Percentiles rank a stretch among this genome's conserved stretches.
Conservation (phyloP, 1,284 basidiomycete genomes). For the Cutaneotrichosporon cutaneum region DNA sequence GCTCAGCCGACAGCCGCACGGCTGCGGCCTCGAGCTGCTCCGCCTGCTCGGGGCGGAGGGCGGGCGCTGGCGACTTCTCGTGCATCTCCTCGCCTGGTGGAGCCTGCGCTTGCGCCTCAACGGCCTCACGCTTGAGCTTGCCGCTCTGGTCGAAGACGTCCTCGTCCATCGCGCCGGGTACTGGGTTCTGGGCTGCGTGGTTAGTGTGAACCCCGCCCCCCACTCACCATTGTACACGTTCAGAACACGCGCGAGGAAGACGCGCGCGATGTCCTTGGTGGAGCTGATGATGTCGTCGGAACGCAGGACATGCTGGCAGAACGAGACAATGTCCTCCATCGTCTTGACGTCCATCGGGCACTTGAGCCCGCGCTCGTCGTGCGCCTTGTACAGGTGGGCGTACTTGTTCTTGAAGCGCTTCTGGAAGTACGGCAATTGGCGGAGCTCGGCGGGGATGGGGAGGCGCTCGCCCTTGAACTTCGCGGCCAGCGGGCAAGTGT, state of each 20-base stretch:
- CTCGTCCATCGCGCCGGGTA: slow-evolving; percentile 7
- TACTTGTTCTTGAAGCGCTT: slow-evolving; percentile 12
- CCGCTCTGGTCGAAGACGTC: slow-evolving; percentile 5
- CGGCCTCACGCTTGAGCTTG: not conserved
- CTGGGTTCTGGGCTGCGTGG: slow-evolving; percentile 1
- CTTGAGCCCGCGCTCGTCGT: slow-evolving; percentile 9
- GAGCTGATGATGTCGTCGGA: slow-evolving; percentile 4
- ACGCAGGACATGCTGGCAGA: slow-evolving; percentile 8
- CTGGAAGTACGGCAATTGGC: slow-evolving; percentile 6
- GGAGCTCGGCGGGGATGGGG: not conserved
- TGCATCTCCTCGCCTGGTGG: not conserved
- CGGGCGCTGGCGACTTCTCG: not conserved
- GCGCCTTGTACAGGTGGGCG: slow-evolving; percentile 5
- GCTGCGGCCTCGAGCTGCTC: slow-evolving; percentile 5
- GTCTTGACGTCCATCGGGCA: slow-evolving; percentile 7
- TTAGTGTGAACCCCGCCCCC: not conserved
- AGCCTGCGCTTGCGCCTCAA: not conserved
- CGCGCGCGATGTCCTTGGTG: slow-evolving; percentile 4
- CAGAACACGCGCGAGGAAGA: slow-evolving; percentile 5
- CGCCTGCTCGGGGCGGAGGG: not conserved
- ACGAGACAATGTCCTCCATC: slow-evolving; percentile 8
- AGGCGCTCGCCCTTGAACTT: slow-evolving; percentile 8
- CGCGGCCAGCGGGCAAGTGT: not conserved
- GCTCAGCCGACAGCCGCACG: not conserved
- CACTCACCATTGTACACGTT: slow-evolving; percentile 11